Evolutionary conservation across 2,329 filamentous ascomycete genomes (phyloP).

Genomic region (Dactylellina drechsleri): DNA sequence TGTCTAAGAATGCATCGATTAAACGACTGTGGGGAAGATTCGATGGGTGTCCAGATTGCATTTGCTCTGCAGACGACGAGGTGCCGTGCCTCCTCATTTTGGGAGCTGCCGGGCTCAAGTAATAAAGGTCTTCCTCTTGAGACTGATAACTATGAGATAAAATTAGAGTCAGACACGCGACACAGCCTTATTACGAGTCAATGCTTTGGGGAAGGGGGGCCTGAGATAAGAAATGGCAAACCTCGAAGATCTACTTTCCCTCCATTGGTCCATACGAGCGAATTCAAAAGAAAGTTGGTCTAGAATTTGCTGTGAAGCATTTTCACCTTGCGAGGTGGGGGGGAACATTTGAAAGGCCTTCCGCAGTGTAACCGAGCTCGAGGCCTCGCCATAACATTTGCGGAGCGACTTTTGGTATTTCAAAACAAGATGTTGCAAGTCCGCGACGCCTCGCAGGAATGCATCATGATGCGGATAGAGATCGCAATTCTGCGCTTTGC

Average conservation of each 20-base stretch:
- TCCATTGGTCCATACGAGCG: conserved; percentile 13
- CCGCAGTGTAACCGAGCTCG: conserved; percentile 14
- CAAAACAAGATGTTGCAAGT: conserved; percentile 11
- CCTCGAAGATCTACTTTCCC: conserved; percentile 5
- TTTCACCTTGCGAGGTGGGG: conserved; percentile 3
- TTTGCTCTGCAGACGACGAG: not conserved
- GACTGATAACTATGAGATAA: not conserved
- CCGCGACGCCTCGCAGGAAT: conserved; percentile 11
- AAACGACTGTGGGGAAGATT: not conserved
- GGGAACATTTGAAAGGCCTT: conserved; percentile 24
- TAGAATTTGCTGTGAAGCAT: not conserved
- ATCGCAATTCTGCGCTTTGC: not conserved
- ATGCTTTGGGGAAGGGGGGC: not conserved
- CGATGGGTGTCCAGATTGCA: not conserved
- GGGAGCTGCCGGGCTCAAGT: not conserved
- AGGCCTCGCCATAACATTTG: conserved; percentile 13
- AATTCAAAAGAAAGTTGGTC: conserved; percentile 5
- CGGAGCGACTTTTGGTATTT: conserved; percentile 16
- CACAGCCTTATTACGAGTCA: too few species aligned
- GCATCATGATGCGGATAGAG: conserved; percentile 21
- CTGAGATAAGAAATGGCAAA: too few species aligned
- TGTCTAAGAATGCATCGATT: conserved; percentile 9
- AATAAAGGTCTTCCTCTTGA: not conserved
- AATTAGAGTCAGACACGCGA: too few species aligned
- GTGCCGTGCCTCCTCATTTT: conserved; percentile 5